Evolutionary conservation across 2,329 filamentous ascomycete genomes (phyloP).

Genomic region (Ceratocystis colombiana): DNA sequence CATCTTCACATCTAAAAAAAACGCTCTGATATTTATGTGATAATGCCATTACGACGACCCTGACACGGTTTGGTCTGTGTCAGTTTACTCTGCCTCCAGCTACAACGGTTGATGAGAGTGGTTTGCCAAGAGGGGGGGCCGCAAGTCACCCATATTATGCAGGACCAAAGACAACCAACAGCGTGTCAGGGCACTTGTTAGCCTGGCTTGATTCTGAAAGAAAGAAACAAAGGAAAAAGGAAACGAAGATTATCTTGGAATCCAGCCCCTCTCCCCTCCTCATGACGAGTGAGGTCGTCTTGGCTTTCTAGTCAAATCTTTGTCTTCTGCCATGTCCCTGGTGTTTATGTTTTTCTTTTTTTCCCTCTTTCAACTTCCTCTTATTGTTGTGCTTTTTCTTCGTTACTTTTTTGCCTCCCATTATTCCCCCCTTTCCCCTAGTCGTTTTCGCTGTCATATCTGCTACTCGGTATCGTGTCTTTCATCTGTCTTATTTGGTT

Average conservation of each 20-base stretch:
- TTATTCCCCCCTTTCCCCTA: not conserved
- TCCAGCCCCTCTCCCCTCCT: not conserved
- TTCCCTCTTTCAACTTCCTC: not conserved
- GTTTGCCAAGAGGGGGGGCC: no score
- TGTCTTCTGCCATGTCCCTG: not conserved
- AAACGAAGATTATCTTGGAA: not conserved
- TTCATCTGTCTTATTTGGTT: not conserved
- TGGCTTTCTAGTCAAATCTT: not conserved
- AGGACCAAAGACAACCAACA: not conserved
- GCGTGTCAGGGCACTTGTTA: not conserved
- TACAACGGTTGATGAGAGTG: not conserved
- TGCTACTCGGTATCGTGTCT: not conserved
- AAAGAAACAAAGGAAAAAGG: not conserved
- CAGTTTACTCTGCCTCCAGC: not conserved
- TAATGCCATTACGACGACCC: not conserved
- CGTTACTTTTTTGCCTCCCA: not conserved
- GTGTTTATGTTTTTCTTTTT: not conserved
- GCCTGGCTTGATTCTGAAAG: not conserved
- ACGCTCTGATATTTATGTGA: not conserved
- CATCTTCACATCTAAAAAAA: not conserved
- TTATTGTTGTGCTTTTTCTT: not conserved
- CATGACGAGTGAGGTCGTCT: not conserved
- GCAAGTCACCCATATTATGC: no score
- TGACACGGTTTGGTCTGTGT: not conserved
- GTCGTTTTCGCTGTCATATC: constrained; percentile 1